Base-by-base conservation (phyloP, 768 basidiomycete genomes). In the Galerina marginata region DNA sequence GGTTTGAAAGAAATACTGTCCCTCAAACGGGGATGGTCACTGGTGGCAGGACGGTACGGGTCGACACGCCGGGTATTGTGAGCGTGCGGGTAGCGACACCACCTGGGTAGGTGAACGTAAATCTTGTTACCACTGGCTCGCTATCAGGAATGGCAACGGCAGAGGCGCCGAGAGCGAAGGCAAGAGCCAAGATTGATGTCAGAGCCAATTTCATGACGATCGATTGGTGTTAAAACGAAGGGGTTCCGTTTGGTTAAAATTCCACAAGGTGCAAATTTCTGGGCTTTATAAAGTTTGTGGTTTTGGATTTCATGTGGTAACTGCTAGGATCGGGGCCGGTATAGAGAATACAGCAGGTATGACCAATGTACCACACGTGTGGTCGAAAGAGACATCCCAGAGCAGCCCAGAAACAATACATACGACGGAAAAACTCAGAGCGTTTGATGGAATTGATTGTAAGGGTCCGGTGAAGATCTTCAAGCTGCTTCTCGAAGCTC, bases 151-250 rank as follows among this genome's bases (percentile, higher is more conserved):
- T 46, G 26, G 67, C 38, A 3, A 52, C 53, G 37, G 67, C 59
- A 50, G 56, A 59, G 20, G 53, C 64, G 33, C 64, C 62, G 44
- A 61, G 50, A 37, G 59, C 38, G 45, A 67, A 46, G 12, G 59
- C 60, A 11, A 67, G 25, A 2, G 67, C 33, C 5, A 63, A 23
- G 51, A 67, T n/a, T 9, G 61, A 56, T n/a, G 46, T 53, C 3
- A 64, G 6, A 15, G 53, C 37, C 57, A 64, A 50, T 14, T 65
- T 60, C 66, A 63, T 65, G 53, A n/a, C 44, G 40, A 14, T 49
- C 14, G 14, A 48, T 4, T 23, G 3, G 16, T 40, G 43, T 26
- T 45, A 11, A 23, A 26, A 11, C 23, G 29, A 33, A 33, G 29
- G 16, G 16, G 6, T 12, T 48, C 25, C 20, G 25, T 25, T 25